Conservation (phyloP, 257 asterid genomes). For the Phtheirospermum japonicum region DNA sequence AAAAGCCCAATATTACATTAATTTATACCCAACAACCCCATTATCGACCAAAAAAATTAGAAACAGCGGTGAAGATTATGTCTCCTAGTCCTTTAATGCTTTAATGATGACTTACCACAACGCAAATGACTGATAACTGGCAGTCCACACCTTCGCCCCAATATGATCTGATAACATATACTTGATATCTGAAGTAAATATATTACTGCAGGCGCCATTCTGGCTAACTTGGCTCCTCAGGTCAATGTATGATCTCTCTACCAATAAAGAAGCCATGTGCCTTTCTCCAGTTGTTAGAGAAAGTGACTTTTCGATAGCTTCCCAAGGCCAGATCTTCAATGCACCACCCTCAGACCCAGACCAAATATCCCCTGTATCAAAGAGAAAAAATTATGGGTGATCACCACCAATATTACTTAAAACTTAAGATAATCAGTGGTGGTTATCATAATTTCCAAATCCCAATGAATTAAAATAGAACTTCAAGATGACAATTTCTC, state of each 20-base stretch:
- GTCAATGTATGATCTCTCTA: constrained; percentile 90
- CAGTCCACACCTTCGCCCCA: constrained; percentile 85
- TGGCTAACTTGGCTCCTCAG: constrained; percentile 60
- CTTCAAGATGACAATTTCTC: constrained; percentile 16
- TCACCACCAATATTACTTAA: not conserved
- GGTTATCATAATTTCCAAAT: not conserved
- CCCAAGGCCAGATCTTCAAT: constrained; percentile 94
- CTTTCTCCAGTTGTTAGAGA: constrained; percentile 64
- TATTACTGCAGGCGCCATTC: constrained; percentile 59
- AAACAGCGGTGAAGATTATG: constrained; percentile 1
- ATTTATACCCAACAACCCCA: constrained; percentile 11
- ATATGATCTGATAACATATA: constrained; percentile 65
- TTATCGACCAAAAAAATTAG: not conserved
- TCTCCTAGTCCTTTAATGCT: not conserved
- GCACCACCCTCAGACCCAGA: constrained; percentile 93
- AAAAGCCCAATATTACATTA: constrained; percentile 3
- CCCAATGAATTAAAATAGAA: constrained; percentile 12
- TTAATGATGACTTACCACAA: constrained; percentile 59
- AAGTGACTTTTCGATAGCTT: constrained; percentile 82
- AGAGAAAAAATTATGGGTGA: constrained; percentile 26
- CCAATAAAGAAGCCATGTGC: constrained; percentile 74
- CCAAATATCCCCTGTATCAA: constrained; percentile 87
- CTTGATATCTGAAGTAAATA: constrained; percentile 79
- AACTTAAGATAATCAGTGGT: not conserved
- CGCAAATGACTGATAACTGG: constrained; percentile 72